These are phyloP conservation scores for Suhomyces bokatorum DNA, from an alignment of 1,139 yeast genomes.

Conservation along the genomic window DNA sequence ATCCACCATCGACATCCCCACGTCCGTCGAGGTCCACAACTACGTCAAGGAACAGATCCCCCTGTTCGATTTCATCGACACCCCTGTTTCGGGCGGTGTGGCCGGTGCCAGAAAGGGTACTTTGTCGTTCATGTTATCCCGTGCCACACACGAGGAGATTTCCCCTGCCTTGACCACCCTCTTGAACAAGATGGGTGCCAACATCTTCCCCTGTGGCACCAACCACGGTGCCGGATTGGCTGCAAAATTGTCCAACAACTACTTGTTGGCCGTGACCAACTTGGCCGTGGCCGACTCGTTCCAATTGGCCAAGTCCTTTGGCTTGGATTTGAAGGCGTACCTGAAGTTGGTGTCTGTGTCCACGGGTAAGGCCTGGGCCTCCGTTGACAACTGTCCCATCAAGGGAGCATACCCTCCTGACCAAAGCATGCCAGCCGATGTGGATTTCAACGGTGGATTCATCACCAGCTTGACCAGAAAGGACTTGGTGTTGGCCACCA, in stretches of 20 bases:
- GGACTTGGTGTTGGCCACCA: constrained; percentile 57
- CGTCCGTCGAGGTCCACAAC: constrained; percentile 44
- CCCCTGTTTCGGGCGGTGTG: constrained; percentile 66
- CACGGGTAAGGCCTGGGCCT: constrained; percentile 64
- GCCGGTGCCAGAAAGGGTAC: constrained; percentile 60
- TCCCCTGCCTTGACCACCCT: constrained; percentile 29
- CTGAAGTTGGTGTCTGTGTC: constrained; percentile 56
- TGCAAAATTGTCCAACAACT: constrained; percentile 60
- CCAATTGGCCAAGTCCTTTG: constrained; percentile 56
- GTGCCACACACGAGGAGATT: constrained; percentile 29
- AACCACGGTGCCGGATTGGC: constrained; percentile 58
- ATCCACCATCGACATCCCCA: constrained; percentile 56
- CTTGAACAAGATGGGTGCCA: constrained; percentile 52
- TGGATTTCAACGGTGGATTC: constrained; percentile 54
- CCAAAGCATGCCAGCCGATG: constrained; percentile 46
- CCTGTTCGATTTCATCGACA: constrained; percentile 48
- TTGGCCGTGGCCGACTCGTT: constrained; percentile 63
- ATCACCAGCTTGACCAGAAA: constrained; percentile 56
- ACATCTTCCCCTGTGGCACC: constrained; percentile 54
- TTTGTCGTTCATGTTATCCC: constrained; percentile 58
- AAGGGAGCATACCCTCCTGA: constrained; percentile 51
- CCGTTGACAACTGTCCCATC: constrained; percentile 61
- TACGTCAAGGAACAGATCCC: constrained; percentile 37
- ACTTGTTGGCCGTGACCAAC: constrained; percentile 57
- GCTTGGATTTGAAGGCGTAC: constrained; percentile 50